Evolutionary conservation across 495 filamentous ascomycete genomes (phyloP).

Genomic region (Aspergillus conjunctus): DNA sequence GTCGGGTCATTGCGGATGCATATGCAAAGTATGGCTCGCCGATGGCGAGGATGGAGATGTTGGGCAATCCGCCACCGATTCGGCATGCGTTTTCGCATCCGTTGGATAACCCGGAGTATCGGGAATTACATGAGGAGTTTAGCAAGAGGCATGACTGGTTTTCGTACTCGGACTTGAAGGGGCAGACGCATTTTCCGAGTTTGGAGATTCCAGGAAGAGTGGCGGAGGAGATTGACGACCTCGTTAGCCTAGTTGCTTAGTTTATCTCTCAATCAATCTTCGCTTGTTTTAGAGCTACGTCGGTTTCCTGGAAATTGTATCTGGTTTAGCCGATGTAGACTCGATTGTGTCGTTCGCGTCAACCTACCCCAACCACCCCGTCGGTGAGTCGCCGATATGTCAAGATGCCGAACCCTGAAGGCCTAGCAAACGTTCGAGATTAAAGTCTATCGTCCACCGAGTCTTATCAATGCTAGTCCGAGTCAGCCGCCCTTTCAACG

Average conservation of each 20-base stretch:
- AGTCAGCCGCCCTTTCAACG: no score
- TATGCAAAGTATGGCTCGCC: not conserved
- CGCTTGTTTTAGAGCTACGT: no score
- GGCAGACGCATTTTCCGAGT: conserved; percentile 9
- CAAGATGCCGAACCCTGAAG: not conserved
- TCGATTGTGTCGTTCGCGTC: no score
- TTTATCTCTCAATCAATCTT: no score
- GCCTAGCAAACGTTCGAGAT: not conserved
- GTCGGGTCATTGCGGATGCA: conserved; percentile 4
- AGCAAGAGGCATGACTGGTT: not conserved
- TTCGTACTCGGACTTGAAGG: conserved; percentile 1
- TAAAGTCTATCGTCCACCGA: not conserved
- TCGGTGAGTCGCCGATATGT: not conserved
- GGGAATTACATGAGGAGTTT: conserved; percentile 1
- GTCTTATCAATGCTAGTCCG: not conserved
- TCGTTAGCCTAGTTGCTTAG: not conserved
- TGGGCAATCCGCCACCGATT: not conserved
- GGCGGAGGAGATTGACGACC: conserved; percentile 1
- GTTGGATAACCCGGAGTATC: not conserved
- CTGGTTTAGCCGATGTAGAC: no score
- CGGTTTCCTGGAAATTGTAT: no score
- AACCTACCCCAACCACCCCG: no score
- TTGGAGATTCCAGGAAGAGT: conserved; percentile 4
- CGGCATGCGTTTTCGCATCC: conserved; percentile 1
- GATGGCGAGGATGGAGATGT: conserved; percentile 3